These are phyloP conservation scores for Cystobasidium tubakii DNA, from an alignment of 768 basidiomycete species.

Conservation along the genomic window DNA sequence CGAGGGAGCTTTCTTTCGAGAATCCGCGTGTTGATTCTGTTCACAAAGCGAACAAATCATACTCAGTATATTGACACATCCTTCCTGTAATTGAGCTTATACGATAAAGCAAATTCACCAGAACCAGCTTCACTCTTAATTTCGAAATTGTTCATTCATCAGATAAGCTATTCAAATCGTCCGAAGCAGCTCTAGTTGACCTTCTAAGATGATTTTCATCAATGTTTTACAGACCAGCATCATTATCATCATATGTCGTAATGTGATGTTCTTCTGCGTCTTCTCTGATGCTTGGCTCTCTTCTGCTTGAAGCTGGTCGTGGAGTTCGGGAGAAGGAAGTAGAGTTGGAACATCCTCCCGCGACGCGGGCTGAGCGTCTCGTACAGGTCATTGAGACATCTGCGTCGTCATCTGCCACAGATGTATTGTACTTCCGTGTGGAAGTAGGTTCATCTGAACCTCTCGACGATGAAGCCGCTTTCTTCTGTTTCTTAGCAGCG, in stretches of 20 bases:
- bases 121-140: slow-evolving; percentile 17
- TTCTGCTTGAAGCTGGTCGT: not conserved
- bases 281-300: slow-evolving; percentile 6
- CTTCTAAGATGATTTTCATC: not conserved
- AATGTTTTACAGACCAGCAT: not conserved
- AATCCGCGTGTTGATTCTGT: not conserved
- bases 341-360: not conserved
- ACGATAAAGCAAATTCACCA: too few relatives aligned
- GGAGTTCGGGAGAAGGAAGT: not conserved
- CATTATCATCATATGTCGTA: not conserved
- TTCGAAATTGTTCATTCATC: slow-evolving; percentile 17
- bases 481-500: not conserved
- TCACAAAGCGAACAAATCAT: too few relatives aligned
- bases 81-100: too few relatives aligned
- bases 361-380: not conserved
- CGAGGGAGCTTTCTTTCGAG: not conserved
- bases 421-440: not conserved
- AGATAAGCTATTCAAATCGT: slow-evolving; percentile 5
- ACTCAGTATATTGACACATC: too few relatives aligned
- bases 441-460: not conserved
- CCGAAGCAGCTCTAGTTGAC: slow-evolving; percentile 6
- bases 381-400: not conserved
- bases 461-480: not conserved
- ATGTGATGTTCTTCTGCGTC: slow-evolving; percentile 3
- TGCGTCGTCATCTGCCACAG: not conserved